Percentiles rank a stretch among this genome's conserved stretches.
Evolutionary conservation across 108 stramenopile genomes (phyloP).

Genomic region (Stephanodiscus triporus): DNA sequence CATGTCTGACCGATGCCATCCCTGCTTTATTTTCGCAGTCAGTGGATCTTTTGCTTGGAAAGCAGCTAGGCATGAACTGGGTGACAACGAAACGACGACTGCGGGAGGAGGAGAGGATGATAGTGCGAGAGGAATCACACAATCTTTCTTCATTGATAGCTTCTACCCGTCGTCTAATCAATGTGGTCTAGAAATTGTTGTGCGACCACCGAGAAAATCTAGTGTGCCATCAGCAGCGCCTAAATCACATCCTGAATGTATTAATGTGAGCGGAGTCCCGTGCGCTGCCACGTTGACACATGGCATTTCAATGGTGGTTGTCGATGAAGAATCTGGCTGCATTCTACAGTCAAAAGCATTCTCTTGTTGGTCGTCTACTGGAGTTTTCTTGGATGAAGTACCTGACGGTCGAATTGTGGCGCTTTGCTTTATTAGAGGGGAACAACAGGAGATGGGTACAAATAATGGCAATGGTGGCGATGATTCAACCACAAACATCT

Average conservation of each 20-base stretch:
- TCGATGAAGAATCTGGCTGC: slow-evolving; percentile 68
- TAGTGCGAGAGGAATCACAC: slow-evolving; percentile 8
- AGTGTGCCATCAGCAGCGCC: neutral
- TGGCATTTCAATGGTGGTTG: slow-evolving; percentile 65
- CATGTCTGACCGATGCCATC: neutral
- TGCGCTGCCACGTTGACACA: slow-evolving; percentile 58
- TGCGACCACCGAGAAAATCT: slow-evolving; percentile 26
- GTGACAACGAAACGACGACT: slow-evolving; percentile 20
- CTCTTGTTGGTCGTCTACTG: slow-evolving; percentile 46
- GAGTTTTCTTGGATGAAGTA: slow-evolving; percentile 54
- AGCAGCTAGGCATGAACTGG: slow-evolving; percentile 64
- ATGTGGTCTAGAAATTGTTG: slow-evolving; percentile 29
- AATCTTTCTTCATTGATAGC: slow-evolving; percentile 59
- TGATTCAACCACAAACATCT: slow-evolving; percentile 6
- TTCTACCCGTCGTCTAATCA: slow-evolving; percentile 50
- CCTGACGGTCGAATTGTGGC: slow-evolving; percentile 67
- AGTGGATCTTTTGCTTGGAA: slow-evolving; percentile 82
- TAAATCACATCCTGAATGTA: slow-evolving; percentile 28
- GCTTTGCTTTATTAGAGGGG: slow-evolving; percentile 37
- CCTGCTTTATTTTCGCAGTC: slow-evolving; percentile 2
- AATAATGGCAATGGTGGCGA: slow-evolving; percentile 17
- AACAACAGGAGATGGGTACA: slow-evolving; percentile 19
- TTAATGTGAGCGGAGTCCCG: slow-evolving; percentile 39
- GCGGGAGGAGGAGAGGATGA: slow-evolving; percentile 21
- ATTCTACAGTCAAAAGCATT: slow-evolving; percentile 73